These are phyloP conservation scores for Boletus speciosus DNA, from an alignment of 768 basidiomycete genomes.

Conservation along the genomic window DNA sequence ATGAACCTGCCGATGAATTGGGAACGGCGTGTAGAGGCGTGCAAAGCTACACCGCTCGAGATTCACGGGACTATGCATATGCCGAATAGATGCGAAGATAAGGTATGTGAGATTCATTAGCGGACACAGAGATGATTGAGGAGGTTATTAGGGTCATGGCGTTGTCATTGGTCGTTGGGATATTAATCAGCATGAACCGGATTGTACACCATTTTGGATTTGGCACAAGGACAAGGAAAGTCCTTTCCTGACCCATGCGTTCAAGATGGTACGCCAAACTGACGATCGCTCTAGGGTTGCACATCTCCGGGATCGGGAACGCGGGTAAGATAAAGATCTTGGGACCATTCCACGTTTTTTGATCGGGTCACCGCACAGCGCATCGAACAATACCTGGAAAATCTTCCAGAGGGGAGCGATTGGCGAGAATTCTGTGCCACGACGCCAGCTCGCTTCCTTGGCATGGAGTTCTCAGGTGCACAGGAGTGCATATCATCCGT, in stretches of 20 bases:
- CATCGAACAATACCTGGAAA: constrained; percentile 29
- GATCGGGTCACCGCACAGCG: constrained; percentile 8
- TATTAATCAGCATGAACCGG: constrained; percentile 26
- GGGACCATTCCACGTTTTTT: neutral
- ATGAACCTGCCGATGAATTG: constrained; percentile 24
- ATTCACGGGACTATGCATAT: constrained; percentile 20
- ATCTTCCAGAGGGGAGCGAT: constrained; percentile 25
- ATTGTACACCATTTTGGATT: constrained; percentile 26
- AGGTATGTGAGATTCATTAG: constrained; percentile 6
- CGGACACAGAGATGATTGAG: neutral
- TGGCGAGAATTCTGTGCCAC: constrained; percentile 35
- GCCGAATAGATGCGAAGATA: constrained; percentile 23
- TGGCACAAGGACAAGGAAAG: constrained; percentile 30
- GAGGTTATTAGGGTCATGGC: constrained; percentile 9
- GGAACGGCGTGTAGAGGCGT: too few relatives aligned
- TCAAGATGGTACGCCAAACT: neutral
- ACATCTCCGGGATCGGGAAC: constrained; percentile 20
- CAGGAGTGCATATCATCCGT: constrained; percentile 2
- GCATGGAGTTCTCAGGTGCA: constrained; percentile 22
- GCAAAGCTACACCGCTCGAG: constrained; percentile 14
- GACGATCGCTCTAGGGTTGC: constrained; percentile 17
- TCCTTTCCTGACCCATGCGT: neutral
- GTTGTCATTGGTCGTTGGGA: constrained; percentile 10
- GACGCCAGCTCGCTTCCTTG: constrained; percentile 26
- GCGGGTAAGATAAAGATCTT: constrained; percentile 13